Evolutionary conservation across 805 yeast species (phyloP), one percentile per base, ranked within the genome.

Genomic region (Metschnikowia orientalis): DNA sequence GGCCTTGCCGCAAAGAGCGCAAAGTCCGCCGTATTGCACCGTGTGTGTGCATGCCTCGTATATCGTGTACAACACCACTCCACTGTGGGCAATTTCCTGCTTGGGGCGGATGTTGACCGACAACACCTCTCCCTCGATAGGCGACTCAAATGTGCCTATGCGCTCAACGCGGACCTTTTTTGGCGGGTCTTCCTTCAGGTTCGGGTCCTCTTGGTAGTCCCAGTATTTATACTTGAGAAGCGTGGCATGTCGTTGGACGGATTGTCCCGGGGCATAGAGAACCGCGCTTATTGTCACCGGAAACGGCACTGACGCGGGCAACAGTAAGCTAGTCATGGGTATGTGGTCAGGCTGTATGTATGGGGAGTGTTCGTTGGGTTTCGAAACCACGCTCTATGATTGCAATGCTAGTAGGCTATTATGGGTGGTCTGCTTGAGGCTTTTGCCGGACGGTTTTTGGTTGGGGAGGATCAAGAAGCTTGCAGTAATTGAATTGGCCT

Each of bases 21-120:
- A 90, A 26, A 90, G 68, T 0, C 97, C 97, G 9, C 95, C 95
- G 52, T 81, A 92, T 47, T 92, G 97, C 17, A 92, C 88, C 1
- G 90, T 76, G 58, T 92, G 98, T 8, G 86, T 71, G 51, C 98
- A 92, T 0, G 94, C 87, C 53, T 94, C 97, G 26, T 64, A 58
- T 10, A 90, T 68, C 24, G 66, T 61, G 18, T 79, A 69, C 9
- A 90, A 61, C 3, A 63, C 63, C 6, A 53, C 48, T 3, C 62
- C 63, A 16, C 54, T 36, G 35, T 73, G 75, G 21, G 67, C 65
- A 11, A 90, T 63, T 42, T 74, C 78, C 46, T 84, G 87, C 24
- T 83, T 81, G 1, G 64, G 63, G 6, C 59, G 54, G 4, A 86
- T 69, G 15, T 59, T 48, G 42, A 88, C 61, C 8, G 59, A 49